phyloP scores from a whole-genome alignment of 1,284 basidiomycete species.

The Grifola frondosa region DNA sequence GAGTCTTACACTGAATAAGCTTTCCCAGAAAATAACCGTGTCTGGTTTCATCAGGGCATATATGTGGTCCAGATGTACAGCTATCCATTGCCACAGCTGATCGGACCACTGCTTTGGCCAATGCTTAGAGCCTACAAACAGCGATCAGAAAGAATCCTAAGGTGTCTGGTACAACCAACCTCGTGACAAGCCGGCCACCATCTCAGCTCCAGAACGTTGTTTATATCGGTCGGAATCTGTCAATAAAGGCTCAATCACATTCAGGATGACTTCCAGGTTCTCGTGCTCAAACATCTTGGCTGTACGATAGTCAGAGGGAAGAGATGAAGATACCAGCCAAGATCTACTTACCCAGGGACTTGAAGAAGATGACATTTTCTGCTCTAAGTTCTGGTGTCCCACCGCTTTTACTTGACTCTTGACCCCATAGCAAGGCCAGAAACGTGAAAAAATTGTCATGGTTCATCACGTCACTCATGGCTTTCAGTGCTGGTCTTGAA shows the following conservation, averaged over 20 bases:
- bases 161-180: constrained; percentile 38
- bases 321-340: too few species aligned
- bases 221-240: constrained; percentile 83
- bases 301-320: constrained; percentile 28
- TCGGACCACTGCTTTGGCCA: constrained; percentile 71
- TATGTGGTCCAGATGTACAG: constrained; percentile 66
- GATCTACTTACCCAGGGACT: constrained; percentile 56
- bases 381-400: constrained; percentile 55
- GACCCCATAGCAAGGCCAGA: constrained; percentile 63
- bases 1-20: constrained; percentile 53
- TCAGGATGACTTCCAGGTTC: constrained; percentile 53
- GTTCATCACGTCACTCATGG: constrained; percentile 51
- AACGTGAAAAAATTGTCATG: constrained; percentile 61
- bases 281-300: constrained; percentile 67
- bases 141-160: constrained; percentile 4
- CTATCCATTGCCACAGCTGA: constrained; percentile 82
- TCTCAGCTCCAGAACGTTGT: constrained; percentile 88
- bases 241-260: constrained; percentile 58
- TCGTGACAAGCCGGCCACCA: constrained; percentile 74
- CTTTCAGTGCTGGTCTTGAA: constrained; percentile 60
- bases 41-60: constrained; percentile 84
- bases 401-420: constrained; percentile 63
- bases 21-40: constrained; percentile 76
- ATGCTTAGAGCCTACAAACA: constrained; percentile 80
- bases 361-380: constrained; percentile 69